Conservation (phyloP, 352 stramenopile species). For the Phytophthora agathidicida region DNA sequence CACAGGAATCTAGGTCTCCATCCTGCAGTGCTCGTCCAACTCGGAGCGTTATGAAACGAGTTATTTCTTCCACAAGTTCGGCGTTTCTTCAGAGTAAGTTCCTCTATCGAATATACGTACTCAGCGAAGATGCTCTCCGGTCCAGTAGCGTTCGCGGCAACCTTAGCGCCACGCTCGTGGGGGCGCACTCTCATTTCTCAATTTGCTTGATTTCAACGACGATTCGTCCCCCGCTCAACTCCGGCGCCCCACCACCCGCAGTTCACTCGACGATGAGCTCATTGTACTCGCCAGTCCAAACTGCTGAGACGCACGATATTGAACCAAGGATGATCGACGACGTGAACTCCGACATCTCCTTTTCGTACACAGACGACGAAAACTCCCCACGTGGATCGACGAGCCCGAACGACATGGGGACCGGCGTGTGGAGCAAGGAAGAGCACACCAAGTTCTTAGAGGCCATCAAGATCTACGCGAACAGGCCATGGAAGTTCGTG, state of each 20-base stretch:
- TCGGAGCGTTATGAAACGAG: conserved; percentile 24
- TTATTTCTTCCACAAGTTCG: background rate
- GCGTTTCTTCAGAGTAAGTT: conserved; percentile 12
- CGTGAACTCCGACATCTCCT: conserved; percentile 20
- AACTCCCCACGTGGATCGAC: conserved; percentile 10
- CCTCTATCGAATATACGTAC: conserved; percentile 26
- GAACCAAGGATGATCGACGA: conserved; percentile 12
- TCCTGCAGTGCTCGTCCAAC: conserved; percentile 4
- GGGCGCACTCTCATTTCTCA: conserved; percentile 11
- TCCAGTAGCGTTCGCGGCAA: too few species aligned
- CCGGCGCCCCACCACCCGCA: background rate
- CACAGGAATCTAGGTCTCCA: too few species aligned
- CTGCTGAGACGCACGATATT: background rate
- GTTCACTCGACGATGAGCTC: conserved; percentile 14
- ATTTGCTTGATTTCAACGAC: conserved; percentile 27
- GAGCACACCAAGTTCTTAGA: conserved; percentile 78
- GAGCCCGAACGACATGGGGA: conserved; percentile 29
- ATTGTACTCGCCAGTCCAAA: conserved; percentile 15
- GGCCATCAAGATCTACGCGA: conserved; percentile 74
- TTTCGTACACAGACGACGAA: conserved; percentile 30
- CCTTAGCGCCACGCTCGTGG: background rate
- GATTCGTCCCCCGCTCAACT: background rate
- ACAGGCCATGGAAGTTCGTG: conserved; percentile 72
- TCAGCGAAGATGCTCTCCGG: conserved; percentile 20
- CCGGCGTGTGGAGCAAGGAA: conserved; percentile 63